Evolutionary conservation across 2,329 filamentous ascomycete genomes (phyloP).

Genomic region (Cytospora piceicola): DNA sequence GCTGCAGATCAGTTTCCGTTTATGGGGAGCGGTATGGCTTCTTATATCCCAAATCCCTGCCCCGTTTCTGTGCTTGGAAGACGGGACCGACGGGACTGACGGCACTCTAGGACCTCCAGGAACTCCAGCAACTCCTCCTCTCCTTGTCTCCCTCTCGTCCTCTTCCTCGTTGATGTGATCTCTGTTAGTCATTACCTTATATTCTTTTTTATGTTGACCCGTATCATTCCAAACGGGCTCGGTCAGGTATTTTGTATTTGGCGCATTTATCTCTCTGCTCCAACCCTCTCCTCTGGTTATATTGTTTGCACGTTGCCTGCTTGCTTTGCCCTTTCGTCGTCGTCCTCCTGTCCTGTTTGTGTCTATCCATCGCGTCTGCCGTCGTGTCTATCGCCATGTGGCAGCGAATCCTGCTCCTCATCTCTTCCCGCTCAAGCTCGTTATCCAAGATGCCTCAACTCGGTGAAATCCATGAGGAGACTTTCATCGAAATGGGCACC

Average conservation of each 20-base stretch:
- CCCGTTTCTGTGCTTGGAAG: background rate
- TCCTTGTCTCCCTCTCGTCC: too few relatives aligned
- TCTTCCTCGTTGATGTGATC: background rate
- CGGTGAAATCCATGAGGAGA: conserved; percentile 41
- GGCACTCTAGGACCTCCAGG: background rate
- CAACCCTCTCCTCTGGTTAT: background rate
- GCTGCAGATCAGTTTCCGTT: background rate
- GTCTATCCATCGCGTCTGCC: too few relatives aligned
- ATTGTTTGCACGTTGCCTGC: background rate
- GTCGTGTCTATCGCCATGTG: background rate
- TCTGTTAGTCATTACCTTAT: background rate
- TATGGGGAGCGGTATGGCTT: conserved; percentile 1
- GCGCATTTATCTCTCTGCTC: background rate
- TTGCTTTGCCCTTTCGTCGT: background rate
- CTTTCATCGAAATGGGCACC: conserved; percentile 53
- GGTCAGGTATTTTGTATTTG: background rate
- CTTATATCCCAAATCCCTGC: background rate
- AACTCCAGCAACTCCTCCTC: too few relatives aligned
- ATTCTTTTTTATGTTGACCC: background rate
- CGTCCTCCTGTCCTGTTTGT: background rate
- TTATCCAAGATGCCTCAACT: conserved; percentile 37
- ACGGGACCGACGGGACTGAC: too few relatives aligned
- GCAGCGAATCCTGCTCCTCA: background rate
- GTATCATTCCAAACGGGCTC: too few relatives aligned
- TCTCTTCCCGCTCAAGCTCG: background rate